Evolutionary conservation across 495 filamentous ascomycete genomes (phyloP).

Genomic region (Pseudotulostoma volvatum): DNA sequence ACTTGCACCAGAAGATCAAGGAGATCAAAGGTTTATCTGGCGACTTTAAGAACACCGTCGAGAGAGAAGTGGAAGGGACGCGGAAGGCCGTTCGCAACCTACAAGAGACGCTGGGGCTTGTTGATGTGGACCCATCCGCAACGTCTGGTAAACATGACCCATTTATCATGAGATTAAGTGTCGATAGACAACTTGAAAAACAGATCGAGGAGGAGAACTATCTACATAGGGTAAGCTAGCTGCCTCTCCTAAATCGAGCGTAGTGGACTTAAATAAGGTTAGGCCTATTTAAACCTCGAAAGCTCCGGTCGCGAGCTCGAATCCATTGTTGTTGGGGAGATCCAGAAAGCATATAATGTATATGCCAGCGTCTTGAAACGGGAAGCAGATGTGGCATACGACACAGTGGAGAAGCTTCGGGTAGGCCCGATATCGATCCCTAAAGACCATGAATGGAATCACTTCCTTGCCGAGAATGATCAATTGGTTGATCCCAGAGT

Average conservation of each 20-base stretch:
- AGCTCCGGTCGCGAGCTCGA: constrained; percentile 87
- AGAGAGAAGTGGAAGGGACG: constrained; percentile 38
- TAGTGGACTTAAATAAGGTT: constrained; percentile 1
- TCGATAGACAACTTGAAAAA: constrained; percentile 75
- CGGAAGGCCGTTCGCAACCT: constrained; percentile 56
- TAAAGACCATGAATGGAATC: constrained; percentile 78
- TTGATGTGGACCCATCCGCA: constrained; percentile 57
- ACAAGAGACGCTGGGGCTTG: constrained; percentile 61
- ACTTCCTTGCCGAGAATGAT: constrained; percentile 67
- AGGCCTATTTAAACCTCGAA: constrained; percentile 94
- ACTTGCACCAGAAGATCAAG: constrained; percentile 89
- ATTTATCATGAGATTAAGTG: constrained; percentile 65
- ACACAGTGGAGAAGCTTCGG: constrained; percentile 67
- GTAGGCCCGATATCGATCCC: constrained; percentile 74
- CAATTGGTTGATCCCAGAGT: constrained; percentile 78
- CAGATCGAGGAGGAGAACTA: constrained; percentile 98
- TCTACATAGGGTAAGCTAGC: constrained; percentile 56
- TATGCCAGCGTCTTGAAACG: constrained; percentile 78
- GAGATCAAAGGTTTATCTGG: constrained; percentile 85
- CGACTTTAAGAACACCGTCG: constrained; percentile 77
- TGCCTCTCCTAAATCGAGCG: not conserved
- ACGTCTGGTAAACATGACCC: constrained; percentile 79
- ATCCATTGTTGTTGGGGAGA: constrained; percentile 88
- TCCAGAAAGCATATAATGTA: constrained; percentile 91
- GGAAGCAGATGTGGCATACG: constrained; percentile 68